Conservation (phyloP, 106 monocot species). For the Allium cepa region DNA sequence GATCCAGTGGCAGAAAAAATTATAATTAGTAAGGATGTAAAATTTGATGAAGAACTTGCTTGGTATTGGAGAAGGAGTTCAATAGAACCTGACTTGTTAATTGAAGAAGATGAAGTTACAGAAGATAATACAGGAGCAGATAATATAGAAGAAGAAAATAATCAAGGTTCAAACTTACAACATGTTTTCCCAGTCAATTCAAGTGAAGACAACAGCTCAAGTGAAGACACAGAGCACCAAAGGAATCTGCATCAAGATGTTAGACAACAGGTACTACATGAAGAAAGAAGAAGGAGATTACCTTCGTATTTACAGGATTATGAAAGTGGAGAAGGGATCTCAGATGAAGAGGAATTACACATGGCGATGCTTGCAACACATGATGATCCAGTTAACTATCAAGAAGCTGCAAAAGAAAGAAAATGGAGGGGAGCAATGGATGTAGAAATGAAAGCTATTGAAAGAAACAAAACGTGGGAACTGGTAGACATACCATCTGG, state of each 20-base stretch:
- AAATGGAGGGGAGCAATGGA: neutral
- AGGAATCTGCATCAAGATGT: neutral
- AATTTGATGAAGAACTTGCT: neutral
- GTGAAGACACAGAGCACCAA: neutral
- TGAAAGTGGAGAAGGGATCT: neutral
- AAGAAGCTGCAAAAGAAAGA: neutral
- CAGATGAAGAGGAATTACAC: neutral
- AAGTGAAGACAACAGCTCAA: neutral
- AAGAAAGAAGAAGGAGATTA: neutral
- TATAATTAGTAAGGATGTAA: neutral
- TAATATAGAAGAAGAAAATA: neutral
- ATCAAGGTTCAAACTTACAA: neutral
- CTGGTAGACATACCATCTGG: no score
- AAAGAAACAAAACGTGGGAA: conserved; percentile 1
- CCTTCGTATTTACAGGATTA: neutral
- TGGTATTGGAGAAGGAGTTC: neutral
- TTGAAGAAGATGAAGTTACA: neutral
- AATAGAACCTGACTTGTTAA: neutral
- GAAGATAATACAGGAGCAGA: neutral
- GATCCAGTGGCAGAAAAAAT: no score
- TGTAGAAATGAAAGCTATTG: neutral
- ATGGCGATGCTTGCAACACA: neutral
- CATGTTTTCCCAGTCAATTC: no score
- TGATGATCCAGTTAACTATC: neutral
- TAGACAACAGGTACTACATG: neutral